Conservation (phyloP, 805 yeast species). For the Candida maesae region DNA sequence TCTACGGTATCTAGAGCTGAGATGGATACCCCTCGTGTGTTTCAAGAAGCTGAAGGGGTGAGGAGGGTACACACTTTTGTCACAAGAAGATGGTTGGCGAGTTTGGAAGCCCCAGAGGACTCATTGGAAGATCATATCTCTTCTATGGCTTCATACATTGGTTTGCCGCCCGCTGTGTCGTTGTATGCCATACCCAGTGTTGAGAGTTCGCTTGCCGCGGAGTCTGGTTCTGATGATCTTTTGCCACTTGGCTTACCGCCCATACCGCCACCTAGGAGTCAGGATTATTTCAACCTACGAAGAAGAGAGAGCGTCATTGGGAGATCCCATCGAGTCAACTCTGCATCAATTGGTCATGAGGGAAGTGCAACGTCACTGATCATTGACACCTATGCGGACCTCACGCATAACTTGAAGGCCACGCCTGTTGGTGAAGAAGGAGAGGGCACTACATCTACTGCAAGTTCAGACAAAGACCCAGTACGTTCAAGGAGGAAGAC, state of each 20-base stretch:
- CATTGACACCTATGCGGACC: background rate
- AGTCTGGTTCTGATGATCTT: background rate
- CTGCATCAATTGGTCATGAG: no score
- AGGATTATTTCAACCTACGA: background rate
- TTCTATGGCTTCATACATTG: no score
- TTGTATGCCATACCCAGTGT: no score
- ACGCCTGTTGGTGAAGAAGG: background rate
- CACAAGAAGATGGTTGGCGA: background rate
- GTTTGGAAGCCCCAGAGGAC: background rate
- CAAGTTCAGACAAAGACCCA: slow-evolving; percentile 4
- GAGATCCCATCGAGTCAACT: no score
- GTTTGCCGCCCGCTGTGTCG: no score
- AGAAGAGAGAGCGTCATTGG: background rate
- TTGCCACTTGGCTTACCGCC: background rate
- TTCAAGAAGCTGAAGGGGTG: background rate
- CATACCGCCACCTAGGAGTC: background rate
- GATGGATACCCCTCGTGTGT: no score
- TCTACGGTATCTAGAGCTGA: background rate
- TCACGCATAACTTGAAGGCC: background rate
- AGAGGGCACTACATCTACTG: background rate
- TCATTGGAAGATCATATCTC: background rate
- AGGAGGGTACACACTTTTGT: background rate
- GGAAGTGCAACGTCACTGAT: no score
- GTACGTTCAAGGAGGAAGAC: slow-evolving; percentile 6
- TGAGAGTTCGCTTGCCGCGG: no score